phyloP scores from a whole-genome alignment of 192 early-diverging fungal species.

The Coemansia asiatica region DNA sequence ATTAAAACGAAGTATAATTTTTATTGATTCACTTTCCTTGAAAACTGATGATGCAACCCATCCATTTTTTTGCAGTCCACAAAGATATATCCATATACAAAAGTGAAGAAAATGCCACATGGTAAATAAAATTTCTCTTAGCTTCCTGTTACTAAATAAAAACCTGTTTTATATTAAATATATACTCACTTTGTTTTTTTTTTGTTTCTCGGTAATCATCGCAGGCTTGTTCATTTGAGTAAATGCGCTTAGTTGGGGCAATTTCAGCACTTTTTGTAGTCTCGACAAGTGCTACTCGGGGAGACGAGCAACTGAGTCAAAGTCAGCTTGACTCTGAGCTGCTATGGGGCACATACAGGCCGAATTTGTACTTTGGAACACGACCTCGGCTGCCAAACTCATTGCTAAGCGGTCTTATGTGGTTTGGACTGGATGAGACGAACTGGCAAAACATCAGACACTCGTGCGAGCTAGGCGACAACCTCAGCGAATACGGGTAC shows the following conservation, averaged over 20 bases:
- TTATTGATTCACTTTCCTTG: no score
- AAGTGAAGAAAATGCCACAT: no score
- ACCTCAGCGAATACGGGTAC: slow-evolving; percentile 80
- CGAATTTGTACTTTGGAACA: slow-evolving; percentile 92
- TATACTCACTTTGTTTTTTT: not conserved
- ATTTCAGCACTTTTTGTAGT: not conserved
- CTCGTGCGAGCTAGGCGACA: slow-evolving; percentile 87
- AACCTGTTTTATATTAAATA: no score
- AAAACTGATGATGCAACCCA: not conserved
- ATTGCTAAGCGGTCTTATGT: slow-evolving; percentile 90
- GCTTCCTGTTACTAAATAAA: no score
- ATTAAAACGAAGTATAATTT: no score
- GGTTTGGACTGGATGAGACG: slow-evolving; percentile 73
- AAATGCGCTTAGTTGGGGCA: not conserved
- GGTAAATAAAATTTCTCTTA: no score
- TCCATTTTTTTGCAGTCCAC: no score
- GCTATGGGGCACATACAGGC: slow-evolving; percentile 88
- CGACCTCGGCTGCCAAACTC: slow-evolving; percentile 72
- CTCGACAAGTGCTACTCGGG: not conserved
- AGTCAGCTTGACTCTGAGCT: slow-evolving; percentile 57
- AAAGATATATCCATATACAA: no score
- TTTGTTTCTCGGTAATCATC: no score
- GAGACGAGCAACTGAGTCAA: slow-evolving; percentile 3
- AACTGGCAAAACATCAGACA: slow-evolving; percentile 74
- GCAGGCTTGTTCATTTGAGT: not conserved